Evolutionary conservation across 257 asterid species (phyloP).

Genomic region (Lantana camara): DNA sequence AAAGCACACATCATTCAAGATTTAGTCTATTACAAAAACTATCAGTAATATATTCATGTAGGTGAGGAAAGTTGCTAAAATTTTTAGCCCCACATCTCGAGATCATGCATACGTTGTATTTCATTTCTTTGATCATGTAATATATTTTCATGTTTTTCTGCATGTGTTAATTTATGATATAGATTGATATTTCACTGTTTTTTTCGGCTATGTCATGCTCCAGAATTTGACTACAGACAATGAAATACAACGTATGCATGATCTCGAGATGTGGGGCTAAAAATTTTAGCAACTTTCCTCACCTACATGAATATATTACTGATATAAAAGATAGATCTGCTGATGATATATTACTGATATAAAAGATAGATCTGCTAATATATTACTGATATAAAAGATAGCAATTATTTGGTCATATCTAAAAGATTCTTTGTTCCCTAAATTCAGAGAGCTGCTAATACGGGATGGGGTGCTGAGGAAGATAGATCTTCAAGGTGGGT

Average conservation of each 20-base stretch:
- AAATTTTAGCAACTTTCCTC: not conserved
- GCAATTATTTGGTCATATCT: not conserved
- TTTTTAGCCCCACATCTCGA: not conserved
- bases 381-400: too few relatives aligned
- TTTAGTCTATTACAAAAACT: not conserved
- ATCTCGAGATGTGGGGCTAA: not conserved
- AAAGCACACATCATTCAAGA: not conserved
- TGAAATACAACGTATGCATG: not conserved
- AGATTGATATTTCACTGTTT: not conserved
- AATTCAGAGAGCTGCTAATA: slow-evolving; percentile 89
- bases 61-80: not conserved
- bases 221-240: not conserved
- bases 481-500: slow-evolving; percentile 60
- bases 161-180: not conserved
- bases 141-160: too few relatives aligned
- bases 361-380: too few relatives aligned
- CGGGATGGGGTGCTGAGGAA: slow-evolving; percentile 96
- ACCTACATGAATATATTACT: not conserved
- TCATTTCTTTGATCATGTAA: too few relatives aligned
- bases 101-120: not conserved
- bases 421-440: not conserved
- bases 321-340: too few relatives aligned
- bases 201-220: not conserved
- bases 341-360: too few relatives aligned
- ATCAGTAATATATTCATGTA: not conserved